These are phyloP conservation scores for Saturnispora mendoncae DNA, from an alignment of 805 yeast species.

Conservation along the genomic window DNA sequence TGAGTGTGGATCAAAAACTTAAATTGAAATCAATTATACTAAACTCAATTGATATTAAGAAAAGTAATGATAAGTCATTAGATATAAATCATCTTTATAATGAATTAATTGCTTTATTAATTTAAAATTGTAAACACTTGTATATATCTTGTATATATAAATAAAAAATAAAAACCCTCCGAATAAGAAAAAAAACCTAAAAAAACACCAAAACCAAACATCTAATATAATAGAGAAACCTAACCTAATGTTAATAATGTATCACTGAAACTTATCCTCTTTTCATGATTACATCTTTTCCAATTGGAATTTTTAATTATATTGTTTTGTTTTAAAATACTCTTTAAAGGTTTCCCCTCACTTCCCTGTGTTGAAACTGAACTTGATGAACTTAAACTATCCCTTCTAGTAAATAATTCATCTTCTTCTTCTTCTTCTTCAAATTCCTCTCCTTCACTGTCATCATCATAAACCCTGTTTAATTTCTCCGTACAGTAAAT, in stretches of 20 bases:
- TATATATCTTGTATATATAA: too few species aligned
- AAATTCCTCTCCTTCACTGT: not conserved
- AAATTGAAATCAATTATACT: not conserved
- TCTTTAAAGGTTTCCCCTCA: not conserved
- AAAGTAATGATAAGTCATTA: too few species aligned
- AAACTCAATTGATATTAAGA: not conserved
- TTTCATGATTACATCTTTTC: not conserved
- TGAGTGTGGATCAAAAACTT: not conserved
- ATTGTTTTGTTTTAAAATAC: conserved; percentile 1
- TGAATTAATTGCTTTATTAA: not conserved
- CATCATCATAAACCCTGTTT: too few species aligned
- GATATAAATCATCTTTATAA: not conserved
- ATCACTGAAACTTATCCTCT: conserved; percentile 3
- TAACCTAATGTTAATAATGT: not conserved
- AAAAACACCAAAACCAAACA: not conserved
- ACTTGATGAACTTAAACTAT: not conserved
- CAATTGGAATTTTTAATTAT: not conserved
- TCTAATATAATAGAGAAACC: not conserved
- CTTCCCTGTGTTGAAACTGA: not conserved
- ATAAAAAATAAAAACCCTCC: too few species aligned
- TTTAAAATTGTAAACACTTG: not conserved
- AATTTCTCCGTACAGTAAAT: not conserved
- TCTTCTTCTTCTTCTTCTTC: conserved; percentile 4
- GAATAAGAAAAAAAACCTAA: not conserved
- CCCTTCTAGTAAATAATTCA: conserved; percentile 2